phyloP scores from a whole-genome alignment of 83 land plant genomes.

The Thuja plicata region DNA sequence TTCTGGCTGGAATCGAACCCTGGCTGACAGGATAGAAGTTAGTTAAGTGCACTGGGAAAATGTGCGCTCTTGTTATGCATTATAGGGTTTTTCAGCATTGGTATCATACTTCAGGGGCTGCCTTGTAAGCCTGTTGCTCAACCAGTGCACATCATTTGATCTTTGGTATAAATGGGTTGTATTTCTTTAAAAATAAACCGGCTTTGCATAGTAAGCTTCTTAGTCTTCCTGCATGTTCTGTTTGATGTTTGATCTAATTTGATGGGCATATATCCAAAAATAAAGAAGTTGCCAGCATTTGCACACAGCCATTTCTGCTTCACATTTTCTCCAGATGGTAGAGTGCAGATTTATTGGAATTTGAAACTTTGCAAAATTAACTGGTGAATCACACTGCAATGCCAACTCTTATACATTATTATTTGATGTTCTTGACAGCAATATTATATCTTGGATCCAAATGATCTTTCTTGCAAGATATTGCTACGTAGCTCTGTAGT shows the following conservation, averaged over 20 bases:
- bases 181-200: not conserved
- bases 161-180: not conserved
- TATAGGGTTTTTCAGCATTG: not conserved
- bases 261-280: not conserved
- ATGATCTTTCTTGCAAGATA: not conserved
- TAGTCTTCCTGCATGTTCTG: not conserved
- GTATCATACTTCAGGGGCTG: not conserved
- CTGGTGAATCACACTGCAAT: not conserved
- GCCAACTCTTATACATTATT: not conserved
- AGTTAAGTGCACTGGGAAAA: not conserved
- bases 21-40: not conserved
- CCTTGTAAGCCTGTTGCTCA: not conserved
- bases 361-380: not conserved
- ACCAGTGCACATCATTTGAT: not conserved
- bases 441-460: not conserved
- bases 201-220: not conserved
- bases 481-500: not conserved
- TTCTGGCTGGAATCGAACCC: not conserved
- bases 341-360: not conserved
- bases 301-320: not conserved
- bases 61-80: not conserved
- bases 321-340: not conserved
- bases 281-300: not conserved
- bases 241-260: not conserved
- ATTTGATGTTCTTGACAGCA: not conserved